Percentiles rank a stretch among this genome's conserved stretches.
Evolutionary conservation across 2,329 filamentous ascomycete genomes (phyloP).

Genomic region (Xylaria digitata): DNA sequence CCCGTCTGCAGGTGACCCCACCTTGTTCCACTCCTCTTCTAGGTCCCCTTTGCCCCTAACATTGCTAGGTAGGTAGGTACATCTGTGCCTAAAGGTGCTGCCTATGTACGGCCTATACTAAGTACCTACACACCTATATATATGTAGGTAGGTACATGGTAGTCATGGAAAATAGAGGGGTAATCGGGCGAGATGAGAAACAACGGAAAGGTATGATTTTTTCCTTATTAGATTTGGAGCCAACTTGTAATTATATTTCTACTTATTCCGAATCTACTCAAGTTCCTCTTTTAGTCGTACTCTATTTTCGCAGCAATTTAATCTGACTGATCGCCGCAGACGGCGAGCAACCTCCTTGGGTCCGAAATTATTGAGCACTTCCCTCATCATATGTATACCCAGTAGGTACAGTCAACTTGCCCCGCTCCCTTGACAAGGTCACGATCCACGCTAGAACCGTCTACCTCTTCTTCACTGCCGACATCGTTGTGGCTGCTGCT

Average conservation of each 20-base stretch:
- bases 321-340: not conserved
- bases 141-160: not conserved
- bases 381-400: not conserved
- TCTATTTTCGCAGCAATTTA: not conserved
- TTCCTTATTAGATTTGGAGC: not conserved
- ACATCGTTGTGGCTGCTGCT: constrained; percentile 11
- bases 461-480: constrained; percentile 27
- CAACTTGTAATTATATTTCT: not conserved
- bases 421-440: constrained; percentile 29
- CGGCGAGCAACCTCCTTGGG: not conserved
- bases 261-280: not conserved
- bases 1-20: too few relatives aligned
- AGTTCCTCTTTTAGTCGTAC: not conserved
- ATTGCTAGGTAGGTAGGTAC: too few relatives aligned
- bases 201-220: not conserved
- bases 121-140: not conserved
- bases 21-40: too few relatives aligned
- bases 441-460: constrained; percentile 31
- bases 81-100: too few relatives aligned
- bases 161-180: constrained; percentile 28
- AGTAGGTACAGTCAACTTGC: constrained; percentile 28
- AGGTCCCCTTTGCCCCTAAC: too few relatives aligned
- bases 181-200: constrained; percentile 6
- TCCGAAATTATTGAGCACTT: not conserved
- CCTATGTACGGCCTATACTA: too few relatives aligned